Conservation (phyloP, 768 basidiomycete genomes). For the Leccinum boreale region DNA sequence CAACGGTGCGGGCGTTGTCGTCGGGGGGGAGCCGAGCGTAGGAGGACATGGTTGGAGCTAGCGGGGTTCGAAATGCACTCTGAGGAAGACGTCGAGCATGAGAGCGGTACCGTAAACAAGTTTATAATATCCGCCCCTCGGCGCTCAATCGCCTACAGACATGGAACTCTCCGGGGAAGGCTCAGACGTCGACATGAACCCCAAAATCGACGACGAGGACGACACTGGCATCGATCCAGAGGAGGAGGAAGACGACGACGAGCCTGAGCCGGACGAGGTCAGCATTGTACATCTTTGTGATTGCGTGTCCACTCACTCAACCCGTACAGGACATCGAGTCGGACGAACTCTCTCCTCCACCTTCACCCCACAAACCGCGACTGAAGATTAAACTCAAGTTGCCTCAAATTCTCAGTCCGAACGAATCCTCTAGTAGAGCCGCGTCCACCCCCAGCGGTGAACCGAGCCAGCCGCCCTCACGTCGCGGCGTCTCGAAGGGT, state of each 20-base stretch:
- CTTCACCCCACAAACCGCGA: conserved; percentile 36
- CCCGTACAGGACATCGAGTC: conserved; percentile 30
- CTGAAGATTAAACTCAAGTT: conserved; percentile 65
- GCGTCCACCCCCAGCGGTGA: conserved; percentile 23
- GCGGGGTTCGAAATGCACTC: conserved; percentile 25
- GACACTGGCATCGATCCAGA: conserved; percentile 33
- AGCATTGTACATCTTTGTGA: not conserved
- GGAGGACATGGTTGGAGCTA: conserved; percentile 1
- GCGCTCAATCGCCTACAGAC: conserved; percentile 13
- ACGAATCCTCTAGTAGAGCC: conserved; percentile 29
- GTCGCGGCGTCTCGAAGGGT: conserved; percentile 27
- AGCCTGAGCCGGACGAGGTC: conserved; percentile 15
- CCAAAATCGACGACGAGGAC: conserved; percentile 36
- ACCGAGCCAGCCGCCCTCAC: conserved; percentile 23
- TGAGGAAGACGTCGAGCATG: conserved; percentile 1
- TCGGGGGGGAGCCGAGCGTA: conserved; percentile 12
- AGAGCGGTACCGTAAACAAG: not conserved
- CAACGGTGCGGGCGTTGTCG: not conserved
- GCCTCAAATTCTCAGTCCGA: conserved; percentile 36
- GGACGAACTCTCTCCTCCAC: conserved; percentile 34
- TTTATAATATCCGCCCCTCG: not conserved
- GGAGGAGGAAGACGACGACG: conserved; percentile 30
- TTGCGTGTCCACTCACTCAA: not conserved
- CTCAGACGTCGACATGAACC: conserved; percentile 36
- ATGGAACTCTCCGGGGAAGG: conserved; percentile 24